A percentile compares a stretch with the other conserved stretches of the same genome.
phyloP scores from a whole-genome alignment of 805 yeast species.

The Kazachstania bromeliacearum region DNA sequence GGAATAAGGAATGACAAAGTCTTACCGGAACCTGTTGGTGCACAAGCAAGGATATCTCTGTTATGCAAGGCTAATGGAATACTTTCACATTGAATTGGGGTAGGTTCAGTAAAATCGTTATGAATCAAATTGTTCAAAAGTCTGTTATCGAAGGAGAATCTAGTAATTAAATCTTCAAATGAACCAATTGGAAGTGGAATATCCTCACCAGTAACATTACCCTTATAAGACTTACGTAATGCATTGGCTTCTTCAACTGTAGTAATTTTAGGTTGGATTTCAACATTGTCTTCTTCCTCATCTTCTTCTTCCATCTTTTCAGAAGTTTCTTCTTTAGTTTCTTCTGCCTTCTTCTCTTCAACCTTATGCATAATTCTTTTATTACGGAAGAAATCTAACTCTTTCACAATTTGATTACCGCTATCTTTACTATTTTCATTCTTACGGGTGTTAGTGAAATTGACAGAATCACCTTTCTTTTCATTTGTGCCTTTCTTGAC shows the following conservation, averaged over 20 bases:
- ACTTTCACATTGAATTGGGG: conserved; percentile 87
- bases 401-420: conserved; percentile 49
- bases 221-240: conserved; percentile 50
- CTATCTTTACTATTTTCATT: conserved; percentile 31
- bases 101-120: conserved; percentile 73
- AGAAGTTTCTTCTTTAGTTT: conserved; percentile 13
- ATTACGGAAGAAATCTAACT: conserved; percentile 75
- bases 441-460: conserved; percentile 24
- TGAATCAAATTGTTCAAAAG: conserved; percentile 51
- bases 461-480: conserved; percentile 20
- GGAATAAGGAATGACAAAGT: conserved; percentile 88
- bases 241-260: conserved; percentile 49
- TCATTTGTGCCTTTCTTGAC: conserved; percentile 37
- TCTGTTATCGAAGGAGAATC: conserved; percentile 55
- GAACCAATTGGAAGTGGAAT: conserved; percentile 87
- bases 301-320: conserved; percentile 24
- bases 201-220: conserved; percentile 76
- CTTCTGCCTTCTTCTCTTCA: conserved; percentile 10
- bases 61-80: conserved; percentile 63
- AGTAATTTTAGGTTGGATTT: conserved; percentile 34
- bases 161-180: conserved; percentile 64
- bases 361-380: conserved; percentile 32
- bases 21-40: conserved; percentile 98
- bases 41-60: conserved; percentile 83
- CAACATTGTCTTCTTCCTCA: conserved; percentile 22